Evolutionary conservation across 176 grass and related monocot genomes (phyloP), one percentile per base, ranked within the genome.

Genomic region (Phoenix dactylifera): DNA sequence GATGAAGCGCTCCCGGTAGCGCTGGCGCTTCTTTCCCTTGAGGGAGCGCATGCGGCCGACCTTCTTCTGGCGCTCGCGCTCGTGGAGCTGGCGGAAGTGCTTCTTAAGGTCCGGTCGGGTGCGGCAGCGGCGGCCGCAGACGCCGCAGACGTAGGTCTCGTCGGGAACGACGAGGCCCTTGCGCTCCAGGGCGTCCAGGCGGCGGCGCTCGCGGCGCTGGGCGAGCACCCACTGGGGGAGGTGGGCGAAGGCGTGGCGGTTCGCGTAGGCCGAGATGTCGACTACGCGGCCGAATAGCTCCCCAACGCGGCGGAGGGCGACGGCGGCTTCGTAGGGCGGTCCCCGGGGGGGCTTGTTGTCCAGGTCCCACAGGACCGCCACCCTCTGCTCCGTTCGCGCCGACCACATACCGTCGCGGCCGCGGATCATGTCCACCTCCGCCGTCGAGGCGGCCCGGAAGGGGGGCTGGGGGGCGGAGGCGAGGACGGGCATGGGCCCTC

Each of bases 11-110:
- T 84, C 83, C 18, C 72, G 83, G 68, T 70, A 96, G 60, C 83
- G 80, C 64, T 90, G 80, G 53, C 85, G 81, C 78, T 97, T 97
- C 84, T 88, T 97, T 62, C 92, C 87, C 75, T 97, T 91, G 77
- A 97, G 92, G 69, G 87, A 91, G 57, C 74, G 80, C 69, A 91
- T 74, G 60, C 87, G 74, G 54, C 64, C 49, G 55, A 97, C 66
- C 81, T 97, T 97, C 81, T 97, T 97, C 77, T 82, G 85, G 69
- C 87, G 83, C 78, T 97, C 92, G 52, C 92, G 81, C 72, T 88
- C 72, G 79, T 97, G 92, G 55, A 97, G 79, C 81, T 97, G 87
- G 69, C 82, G 81, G 73, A 97, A 97, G 65, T 97, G 92, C 63
- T 88, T 84, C 58, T 80, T 73, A 54, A 97, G 77, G 66, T 91